Evolutionary conservation across 192 early-diverging fungal genomes (phyloP).

Genomic region (Entomortierella beljakovae): DNA sequence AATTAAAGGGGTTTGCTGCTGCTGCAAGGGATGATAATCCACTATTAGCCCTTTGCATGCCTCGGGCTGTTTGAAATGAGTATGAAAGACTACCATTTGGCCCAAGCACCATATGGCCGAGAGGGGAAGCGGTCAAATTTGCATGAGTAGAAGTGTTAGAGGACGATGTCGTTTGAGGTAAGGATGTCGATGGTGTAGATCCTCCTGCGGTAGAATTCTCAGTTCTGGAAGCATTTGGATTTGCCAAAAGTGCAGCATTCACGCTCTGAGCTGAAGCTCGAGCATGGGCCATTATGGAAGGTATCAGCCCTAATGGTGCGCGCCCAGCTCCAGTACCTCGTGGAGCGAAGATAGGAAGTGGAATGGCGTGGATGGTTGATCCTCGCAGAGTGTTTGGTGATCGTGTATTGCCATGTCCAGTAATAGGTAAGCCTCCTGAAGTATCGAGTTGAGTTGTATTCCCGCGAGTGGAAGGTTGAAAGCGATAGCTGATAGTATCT

Average conservation of each 20-base stretch:
- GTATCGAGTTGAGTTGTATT: background rate
- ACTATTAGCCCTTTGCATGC: background rate
- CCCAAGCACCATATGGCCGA: slow-evolving; percentile 30
- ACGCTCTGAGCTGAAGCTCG: slow-evolving; percentile 24
- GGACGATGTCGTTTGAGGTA: background rate
- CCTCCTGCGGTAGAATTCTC: background rate
- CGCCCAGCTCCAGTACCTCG: background rate
- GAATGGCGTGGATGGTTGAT: background rate
- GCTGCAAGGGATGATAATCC: slow-evolving; percentile 8
- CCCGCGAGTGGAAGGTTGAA: slow-evolving; percentile 18
- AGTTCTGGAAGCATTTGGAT: background rate
- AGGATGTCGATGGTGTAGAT: background rate
- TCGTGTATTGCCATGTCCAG: background rate
- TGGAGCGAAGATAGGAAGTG: background rate
- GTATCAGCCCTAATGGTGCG: slow-evolving; percentile 21
- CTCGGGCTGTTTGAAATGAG: slow-evolving; percentile 6
- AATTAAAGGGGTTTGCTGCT: slow-evolving; percentile 22
- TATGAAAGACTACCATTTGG: slow-evolving; percentile 35
- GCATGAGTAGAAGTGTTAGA: background rate
- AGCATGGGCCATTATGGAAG: slow-evolving; percentile 36
- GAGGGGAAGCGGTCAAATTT: slow-evolving; percentile 3
- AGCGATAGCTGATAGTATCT: slow-evolving; percentile 26
- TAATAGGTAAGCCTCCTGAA: background rate
- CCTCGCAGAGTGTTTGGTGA: background rate
- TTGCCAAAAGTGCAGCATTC: slow-evolving; percentile 1